These are phyloP conservation scores for Didymella pinodella DNA, from an alignment of 2,329 filamentous ascomycete genomes.

Conservation along the genomic window DNA sequence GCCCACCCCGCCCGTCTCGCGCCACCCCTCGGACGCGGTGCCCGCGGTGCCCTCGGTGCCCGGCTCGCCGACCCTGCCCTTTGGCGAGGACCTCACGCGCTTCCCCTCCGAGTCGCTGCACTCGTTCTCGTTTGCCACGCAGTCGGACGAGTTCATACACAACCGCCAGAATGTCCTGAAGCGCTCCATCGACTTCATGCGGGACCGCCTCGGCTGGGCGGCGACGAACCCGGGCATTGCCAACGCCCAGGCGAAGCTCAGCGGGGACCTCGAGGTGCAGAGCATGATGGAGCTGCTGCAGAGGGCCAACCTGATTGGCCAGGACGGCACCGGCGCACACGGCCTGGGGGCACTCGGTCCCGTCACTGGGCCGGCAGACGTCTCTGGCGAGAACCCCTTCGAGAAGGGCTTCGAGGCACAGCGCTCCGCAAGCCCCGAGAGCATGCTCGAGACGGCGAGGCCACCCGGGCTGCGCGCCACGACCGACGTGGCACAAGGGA, in stretches of 20 bases:
- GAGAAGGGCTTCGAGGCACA: constrained; percentile 77
- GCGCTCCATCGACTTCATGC: constrained; percentile 95
- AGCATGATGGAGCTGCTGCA: constrained; percentile 89
- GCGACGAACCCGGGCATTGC: constrained; percentile 77
- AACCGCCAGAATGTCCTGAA: constrained; percentile 93
- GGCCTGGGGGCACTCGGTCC: constrained; percentile 66
- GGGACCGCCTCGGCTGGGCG: constrained; percentile 85
- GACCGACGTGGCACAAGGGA: constrained; percentile 16
- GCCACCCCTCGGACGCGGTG: constrained; percentile 58
- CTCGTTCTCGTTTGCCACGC: constrained; percentile 97
- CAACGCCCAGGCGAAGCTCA: constrained; percentile 81
- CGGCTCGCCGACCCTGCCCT: constrained; percentile 71
- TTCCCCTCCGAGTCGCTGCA: constrained; percentile 97
- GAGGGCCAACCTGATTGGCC: constrained; percentile 78
- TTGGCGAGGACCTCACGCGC: constrained; percentile 86
- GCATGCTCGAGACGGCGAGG: constrained; percentile 39
- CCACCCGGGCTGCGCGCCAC: constrained; percentile 30
- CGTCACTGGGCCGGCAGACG: constrained; percentile 78
- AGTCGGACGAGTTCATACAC: constrained; percentile 90
- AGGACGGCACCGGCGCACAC: constrained; percentile 66
- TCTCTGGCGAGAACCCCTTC: constrained; percentile 81
- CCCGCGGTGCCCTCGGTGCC: constrained; percentile 68
- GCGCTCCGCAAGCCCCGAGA: constrained; percentile 55
- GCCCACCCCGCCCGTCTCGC: constrained; percentile 63
- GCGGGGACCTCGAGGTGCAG: constrained; percentile 85